Evolutionary conservation across 192 early-diverging fungal genomes (phyloP).

Genomic region (Mortierella hygrophila): DNA sequence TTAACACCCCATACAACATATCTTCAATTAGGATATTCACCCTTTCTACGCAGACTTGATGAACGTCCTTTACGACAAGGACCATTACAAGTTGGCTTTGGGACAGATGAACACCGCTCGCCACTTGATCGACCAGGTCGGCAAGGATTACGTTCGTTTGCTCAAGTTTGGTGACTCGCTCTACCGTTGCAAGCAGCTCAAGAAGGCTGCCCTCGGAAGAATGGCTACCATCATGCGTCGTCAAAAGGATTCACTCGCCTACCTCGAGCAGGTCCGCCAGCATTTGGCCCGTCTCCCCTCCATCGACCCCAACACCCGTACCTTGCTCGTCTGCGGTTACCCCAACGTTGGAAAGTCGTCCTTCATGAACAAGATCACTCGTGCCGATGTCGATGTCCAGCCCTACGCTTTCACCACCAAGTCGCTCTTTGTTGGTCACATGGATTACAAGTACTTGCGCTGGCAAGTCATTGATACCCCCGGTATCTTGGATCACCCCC

Average conservation of each 20-base stretch:
- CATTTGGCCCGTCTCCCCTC: slow-evolving; percentile 99
- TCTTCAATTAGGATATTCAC: slow-evolving; percentile 85
- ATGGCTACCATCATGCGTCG: slow-evolving; percentile 99
- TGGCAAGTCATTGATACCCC: slow-evolving; percentile 99
- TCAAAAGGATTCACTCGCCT: slow-evolving; percentile 95
- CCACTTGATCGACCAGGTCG: slow-evolving; percentile 95
- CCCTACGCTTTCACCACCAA: slow-evolving; percentile 99
- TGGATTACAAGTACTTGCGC: slow-evolving; percentile 99
- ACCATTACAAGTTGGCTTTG: slow-evolving; percentile 99
- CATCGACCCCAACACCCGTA: slow-evolving; percentile 99
- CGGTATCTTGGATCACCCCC: slow-evolving; percentile 98
- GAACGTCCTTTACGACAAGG: slow-evolving; percentile 99
- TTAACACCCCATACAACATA: background rate
- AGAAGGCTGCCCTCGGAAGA: slow-evolving; percentile 94
- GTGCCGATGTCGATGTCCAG: slow-evolving; percentile 99
- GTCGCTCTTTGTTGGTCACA: slow-evolving; percentile 98
- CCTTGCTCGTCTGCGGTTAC: slow-evolving; percentile 98
- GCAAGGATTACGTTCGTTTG: slow-evolving; percentile 95
- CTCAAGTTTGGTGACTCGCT: slow-evolving; percentile 99
- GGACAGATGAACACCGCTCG: slow-evolving; percentile 97
- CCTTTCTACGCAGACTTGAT: slow-evolving; percentile 99
- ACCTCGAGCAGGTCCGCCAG: slow-evolving; percentile 98
- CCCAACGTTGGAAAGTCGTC: slow-evolving; percentile 98
- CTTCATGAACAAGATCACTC: slow-evolving; percentile 98
- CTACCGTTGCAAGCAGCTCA: slow-evolving; percentile 98